Evolutionary conservation across 2,329 filamentous ascomycete species (phyloP), one percentile per base, ranked within the genome.

Genomic region (Penicillium hesseltinei): DNA sequence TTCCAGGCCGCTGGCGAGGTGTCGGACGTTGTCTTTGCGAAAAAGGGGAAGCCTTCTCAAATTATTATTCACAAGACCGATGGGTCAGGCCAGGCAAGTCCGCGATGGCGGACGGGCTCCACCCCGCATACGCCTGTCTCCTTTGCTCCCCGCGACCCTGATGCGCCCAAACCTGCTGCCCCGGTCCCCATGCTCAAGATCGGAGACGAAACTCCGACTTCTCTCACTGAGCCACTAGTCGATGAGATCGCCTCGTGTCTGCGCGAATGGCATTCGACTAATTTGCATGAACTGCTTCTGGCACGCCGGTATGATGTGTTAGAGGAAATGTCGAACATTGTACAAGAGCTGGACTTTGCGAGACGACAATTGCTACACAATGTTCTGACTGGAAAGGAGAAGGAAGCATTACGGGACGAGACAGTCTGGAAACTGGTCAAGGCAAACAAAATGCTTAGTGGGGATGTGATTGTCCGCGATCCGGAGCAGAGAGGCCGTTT

Each of bases 111-210:
- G 35, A 69, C 69, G 4, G 62, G 63, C 19, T 71, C 73, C 15
- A 65, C 74, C 38, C 71, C 73, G 21, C 66, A 72, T 42, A 73
- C 73, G 2, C 73, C 75, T 11, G 61, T 73, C 42, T 66, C 70
- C 9, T 61, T 70, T 27, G 54, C 68, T 39, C 71, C 73, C 31
- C 84, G 88, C 61, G 85, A 92, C 66, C 86, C 87, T 2, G 81
- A 84, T 70, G 84, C 67, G 23, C 70, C 72, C 10, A 91, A 91
- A 66, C 94, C 93, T 31, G 85, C 91, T 11, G 95, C 95, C 11
- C 94, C 94, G 0, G 92, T 99, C 9, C 94, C 94, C 5, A 94
- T 97, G 89, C 82, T 99, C 52, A 96, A 97, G 75, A 93, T 99
- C 72, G 94, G 94, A 57, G 94, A 99, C 70, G 94, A 99, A 78